Evolutionary conservation across 164 flowering plant genomes (phyloP).

Genomic region (Euptelea pleiosperma): DNA sequence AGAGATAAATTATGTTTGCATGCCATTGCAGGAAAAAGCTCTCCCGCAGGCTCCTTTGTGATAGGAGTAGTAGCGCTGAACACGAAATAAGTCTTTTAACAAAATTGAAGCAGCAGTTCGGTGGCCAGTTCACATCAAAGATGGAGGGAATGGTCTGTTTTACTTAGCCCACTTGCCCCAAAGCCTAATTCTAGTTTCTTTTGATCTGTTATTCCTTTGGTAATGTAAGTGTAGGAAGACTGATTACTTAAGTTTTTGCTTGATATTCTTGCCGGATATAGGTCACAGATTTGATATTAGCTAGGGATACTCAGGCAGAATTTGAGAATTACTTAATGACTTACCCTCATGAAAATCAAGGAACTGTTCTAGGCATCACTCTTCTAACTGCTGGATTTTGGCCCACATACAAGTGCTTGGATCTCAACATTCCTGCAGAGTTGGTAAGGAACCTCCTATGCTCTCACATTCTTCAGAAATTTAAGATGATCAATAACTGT

Average conservation of each 20-base stretch:
- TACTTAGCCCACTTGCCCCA: not conserved
- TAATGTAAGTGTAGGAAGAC: not conserved
- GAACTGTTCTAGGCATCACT: slow-evolving; percentile 37
- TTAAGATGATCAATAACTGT: not conserved
- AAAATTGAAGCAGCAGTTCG: slow-evolving; percentile 37
- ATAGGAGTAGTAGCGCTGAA: slow-evolving; percentile 27
- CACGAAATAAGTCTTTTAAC: slow-evolving; percentile 30
- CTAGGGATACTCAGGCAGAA: slow-evolving; percentile 32
- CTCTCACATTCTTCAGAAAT: not conserved
- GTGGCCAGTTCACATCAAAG: slow-evolving; percentile 39
- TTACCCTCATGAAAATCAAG: slow-evolving; percentile 27
- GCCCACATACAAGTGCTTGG: slow-evolving; percentile 47
- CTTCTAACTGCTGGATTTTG: slow-evolving; percentile 41
- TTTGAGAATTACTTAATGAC: slow-evolving; percentile 35
- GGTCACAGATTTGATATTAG: slow-evolving; percentile 47
- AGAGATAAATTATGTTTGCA: not conserved
- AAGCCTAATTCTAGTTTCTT: not conserved
- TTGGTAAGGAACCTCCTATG: slow-evolving; percentile 24
- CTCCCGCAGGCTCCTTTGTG: slow-evolving; percentile 30
- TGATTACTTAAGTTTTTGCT: not conserved
- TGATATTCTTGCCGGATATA: slow-evolving; percentile 8
- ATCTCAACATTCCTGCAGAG: slow-evolving; percentile 44
- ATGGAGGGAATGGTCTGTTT: slow-evolving; percentile 39
- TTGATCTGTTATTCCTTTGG: not conserved
- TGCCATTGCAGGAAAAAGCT: slow-evolving; percentile 30